Conservation (phyloP, 345 rosid species). For the Lumnitzera littorea region DNA sequence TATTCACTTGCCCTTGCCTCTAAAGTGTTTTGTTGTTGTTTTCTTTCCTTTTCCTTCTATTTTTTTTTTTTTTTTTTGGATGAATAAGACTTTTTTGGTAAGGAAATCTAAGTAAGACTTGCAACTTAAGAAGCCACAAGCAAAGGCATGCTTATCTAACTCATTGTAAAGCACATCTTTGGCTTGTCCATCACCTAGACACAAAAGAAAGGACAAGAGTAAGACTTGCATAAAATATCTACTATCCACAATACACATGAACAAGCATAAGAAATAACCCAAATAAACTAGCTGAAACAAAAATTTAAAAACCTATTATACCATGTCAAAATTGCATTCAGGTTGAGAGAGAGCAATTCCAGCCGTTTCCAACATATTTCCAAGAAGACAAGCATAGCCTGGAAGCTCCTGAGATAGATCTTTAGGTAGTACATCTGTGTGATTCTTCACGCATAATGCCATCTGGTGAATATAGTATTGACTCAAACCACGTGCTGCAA, state of each 20-base stretch:
- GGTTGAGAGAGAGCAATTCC: conserved; percentile 69
- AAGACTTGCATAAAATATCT: neutral
- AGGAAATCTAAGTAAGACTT: too few relatives aligned
- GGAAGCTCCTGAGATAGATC: conserved; percentile 62
- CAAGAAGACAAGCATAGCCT: conserved; percentile 86
- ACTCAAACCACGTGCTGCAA: conserved; percentile 53
- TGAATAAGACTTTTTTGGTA: too few relatives aligned
- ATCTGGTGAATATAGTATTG: conserved; percentile 71
- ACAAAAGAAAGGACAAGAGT: conserved; percentile 1
- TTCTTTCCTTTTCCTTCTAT: too few relatives aligned
- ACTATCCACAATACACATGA: too few relatives aligned
- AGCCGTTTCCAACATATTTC: conserved; percentile 78
- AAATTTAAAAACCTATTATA: conserved; percentile 10
- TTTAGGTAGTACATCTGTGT: conserved; percentile 48
- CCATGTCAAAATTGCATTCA: conserved; percentile 79
- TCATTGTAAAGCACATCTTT: too few relatives aligned
- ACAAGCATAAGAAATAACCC: too few relatives aligned
- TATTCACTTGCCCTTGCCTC: too few relatives aligned
- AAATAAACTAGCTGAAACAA: neutral
- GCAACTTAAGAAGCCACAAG: too few relatives aligned
- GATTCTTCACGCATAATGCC: conserved; percentile 57
- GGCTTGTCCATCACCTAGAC: too few relatives aligned
- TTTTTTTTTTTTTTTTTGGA: too few relatives aligned
- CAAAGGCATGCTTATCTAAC: too few relatives aligned
- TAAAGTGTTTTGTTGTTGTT: too few relatives aligned